Evolutionary conservation across 2,329 filamentous ascomycete species (phyloP), one percentile per base, ranked within the genome.

Genomic region (Nannizziopsis arthrosporioides): DNA sequence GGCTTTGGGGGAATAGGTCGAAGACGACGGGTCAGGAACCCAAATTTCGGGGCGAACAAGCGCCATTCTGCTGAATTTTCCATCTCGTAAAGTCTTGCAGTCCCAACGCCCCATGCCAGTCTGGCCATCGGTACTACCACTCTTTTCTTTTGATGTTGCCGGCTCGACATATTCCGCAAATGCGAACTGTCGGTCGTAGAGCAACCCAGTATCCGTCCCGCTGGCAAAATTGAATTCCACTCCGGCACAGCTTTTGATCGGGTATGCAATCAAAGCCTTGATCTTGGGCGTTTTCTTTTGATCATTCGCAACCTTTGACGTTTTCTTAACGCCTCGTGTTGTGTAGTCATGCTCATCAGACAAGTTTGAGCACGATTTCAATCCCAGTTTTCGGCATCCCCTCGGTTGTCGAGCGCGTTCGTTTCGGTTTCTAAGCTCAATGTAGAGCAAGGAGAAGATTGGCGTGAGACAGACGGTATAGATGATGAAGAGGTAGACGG

Each of bases 161-260:
- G 6, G 14, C 11, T 51, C 50, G 32, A 69, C 62, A 36, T 72
- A 63, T 63, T 89, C 82, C 1, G 84, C 87, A 61, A 95, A 85
- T 42, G 80, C 82, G 69, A 88, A 94, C 56, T 90, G 77, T 5
- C 87, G 78, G 65, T 95, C 88, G 63, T 83, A 84, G 61, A 82
- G 76, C 49, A 94, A 72, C 1, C 88, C 87, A 2, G 77, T 78
- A 5, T 77, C 69, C 40, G 85, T 66, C 12, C 92, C 73, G 47
- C 77, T 75, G 51, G 77, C 77, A 52, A 73, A 68, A 44, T 76
- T 68, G 41, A 94, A 65, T 66, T 92, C 85, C 47, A 94, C 79
- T 22, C 83, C 84, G 48, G 70, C 72, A 63, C 87, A 94, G 49
- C 84, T 86, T 68, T 93, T 90, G 63, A 94, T 68, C 0, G 89